Evolutionary conservation across 345 rosid genomes (phyloP), one percentile per base, ranked within the genome.

Genomic region (Populus tremula): DNA sequence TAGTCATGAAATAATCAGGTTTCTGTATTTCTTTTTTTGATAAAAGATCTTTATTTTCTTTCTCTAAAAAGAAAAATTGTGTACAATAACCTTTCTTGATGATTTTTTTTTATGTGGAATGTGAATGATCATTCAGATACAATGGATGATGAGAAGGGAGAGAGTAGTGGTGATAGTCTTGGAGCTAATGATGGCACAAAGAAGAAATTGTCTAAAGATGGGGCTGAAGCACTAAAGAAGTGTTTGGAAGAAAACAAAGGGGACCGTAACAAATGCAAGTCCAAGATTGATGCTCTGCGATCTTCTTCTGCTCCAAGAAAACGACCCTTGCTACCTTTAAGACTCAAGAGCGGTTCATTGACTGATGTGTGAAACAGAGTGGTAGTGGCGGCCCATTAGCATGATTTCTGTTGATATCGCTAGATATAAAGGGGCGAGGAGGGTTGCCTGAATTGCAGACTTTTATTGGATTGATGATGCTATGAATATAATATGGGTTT

Each of bases 201-300:
- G 78, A 73, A 75, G 85, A 63, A 27, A 53, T 31, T 61, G 50
- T 36, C 86, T 56, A 50, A 64, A 54, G 74, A 29, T 61, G 78
- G 70, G 70, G 73, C 76, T 8, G 78, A 77, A 74, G 85, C 72
- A 62, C 65, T 81, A 18, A 81, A 76, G 71, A 83, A 81, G 66
- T 86, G 87, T 72, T 79, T 86, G 82, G 83, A 85, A 59, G 82
- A 82, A 65, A 84, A 79, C 74, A 75, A 84, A 62, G 83, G 79
- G 7, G 89, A 88, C 59, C 69, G 59, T 36, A 64, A 59, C 72
- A 86, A 79, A 67, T 86, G 91, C 86, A 81, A 86, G 76, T 73
- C 84, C 23, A 84, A 76, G 81, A 11, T 86, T 47, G 83, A 79
- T 75, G 84, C 86, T 56, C 80, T 83, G 47, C 45, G 17, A 41